Evolutionary conservation across 257 asterid genomes (phyloP).

Genomic region (Ajuga chamaepitys): DNA sequence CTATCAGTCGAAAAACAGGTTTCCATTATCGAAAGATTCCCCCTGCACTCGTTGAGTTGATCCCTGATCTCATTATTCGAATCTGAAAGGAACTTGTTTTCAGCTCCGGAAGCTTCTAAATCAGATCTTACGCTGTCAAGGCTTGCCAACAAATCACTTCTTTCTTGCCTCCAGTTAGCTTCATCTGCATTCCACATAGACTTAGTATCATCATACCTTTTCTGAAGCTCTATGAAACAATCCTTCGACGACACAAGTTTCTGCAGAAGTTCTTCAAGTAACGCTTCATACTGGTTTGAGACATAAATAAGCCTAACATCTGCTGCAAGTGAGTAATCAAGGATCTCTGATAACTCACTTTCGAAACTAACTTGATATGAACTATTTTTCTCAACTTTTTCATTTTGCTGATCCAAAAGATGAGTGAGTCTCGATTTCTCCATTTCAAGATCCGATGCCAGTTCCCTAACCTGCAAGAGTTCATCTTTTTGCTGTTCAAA

Average conservation of each 20-base stretch:
- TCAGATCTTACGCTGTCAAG: constrained; percentile 42
- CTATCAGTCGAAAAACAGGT: constrained; percentile 27
- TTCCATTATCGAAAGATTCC: constrained; percentile 30
- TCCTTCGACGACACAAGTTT: constrained; percentile 39
- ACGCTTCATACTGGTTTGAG: constrained; percentile 34
- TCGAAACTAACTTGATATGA: constrained; percentile 38
- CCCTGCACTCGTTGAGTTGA: constrained; percentile 42
- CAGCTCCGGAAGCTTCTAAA: constrained; percentile 42
- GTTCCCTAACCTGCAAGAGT: constrained; percentile 38
- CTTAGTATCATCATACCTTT: constrained; percentile 35
- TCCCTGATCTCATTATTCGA: constrained; percentile 27
- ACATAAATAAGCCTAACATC: constrained; percentile 53
- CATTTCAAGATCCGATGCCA: constrained; percentile 43
- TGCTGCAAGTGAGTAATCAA: constrained; percentile 37
- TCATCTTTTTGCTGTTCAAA: constrained; percentile 46
- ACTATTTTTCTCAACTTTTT: neutral
- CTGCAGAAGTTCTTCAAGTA: constrained; percentile 31
- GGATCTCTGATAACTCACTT: constrained; percentile 46
- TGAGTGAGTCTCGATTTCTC: constrained; percentile 53
- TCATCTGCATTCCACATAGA: constrained; percentile 41
- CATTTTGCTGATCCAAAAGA: constrained; percentile 40
- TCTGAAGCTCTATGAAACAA: constrained; percentile 35
- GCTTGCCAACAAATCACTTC: constrained; percentile 24
- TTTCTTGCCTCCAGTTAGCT: constrained; percentile 43
- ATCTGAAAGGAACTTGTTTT: constrained; percentile 51